Percentiles rank a stretch among this genome's conserved stretches.
Evolutionary conservation across 2,329 filamentous ascomycete species (phyloP).

Genomic region (Fusarium sororula): DNA sequence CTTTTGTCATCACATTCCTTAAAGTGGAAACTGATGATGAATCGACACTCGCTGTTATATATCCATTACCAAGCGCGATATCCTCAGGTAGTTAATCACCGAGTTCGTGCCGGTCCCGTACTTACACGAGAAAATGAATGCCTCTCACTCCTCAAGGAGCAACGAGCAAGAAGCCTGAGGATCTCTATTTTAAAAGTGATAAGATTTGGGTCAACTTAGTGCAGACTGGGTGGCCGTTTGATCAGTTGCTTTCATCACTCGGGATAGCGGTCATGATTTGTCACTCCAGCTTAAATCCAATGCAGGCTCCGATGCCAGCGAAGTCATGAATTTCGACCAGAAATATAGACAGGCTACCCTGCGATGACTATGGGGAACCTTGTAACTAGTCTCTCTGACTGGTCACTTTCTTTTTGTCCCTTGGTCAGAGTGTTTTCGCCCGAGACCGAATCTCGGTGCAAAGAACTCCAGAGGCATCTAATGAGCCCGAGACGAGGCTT

Average conservation of each 20-base stretch:
- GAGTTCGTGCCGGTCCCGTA: neutral
- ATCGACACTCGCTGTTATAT: slow-evolving; percentile 2
- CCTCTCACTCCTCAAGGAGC: neutral
- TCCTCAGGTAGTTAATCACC: neutral
- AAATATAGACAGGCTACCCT: neutral
- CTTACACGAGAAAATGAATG: neutral
- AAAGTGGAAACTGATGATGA: slow-evolving; percentile 17
- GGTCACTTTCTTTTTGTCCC: neutral
- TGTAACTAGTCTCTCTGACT: neutral
- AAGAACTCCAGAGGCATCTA: neutral
- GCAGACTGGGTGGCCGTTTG: neutral
- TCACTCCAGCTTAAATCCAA: neutral
- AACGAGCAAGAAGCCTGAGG: neutral
- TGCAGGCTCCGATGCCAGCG: too few species aligned
- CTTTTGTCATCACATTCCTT: neutral
- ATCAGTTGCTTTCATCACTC: neutral
- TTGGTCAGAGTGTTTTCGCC: too few species aligned
- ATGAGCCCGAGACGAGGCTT: neutral
- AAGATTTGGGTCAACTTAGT: neutral
- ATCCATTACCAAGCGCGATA: neutral
- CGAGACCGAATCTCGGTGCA: too few species aligned
- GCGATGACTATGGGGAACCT: neutral
- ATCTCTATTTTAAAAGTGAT: neutral
- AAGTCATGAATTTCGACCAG: too few species aligned
- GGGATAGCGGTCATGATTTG: neutral